These are phyloP conservation scores for Mycena latifolia DNA, from an alignment of 768 basidiomycete genomes.

Conservation along the genomic window DNA sequence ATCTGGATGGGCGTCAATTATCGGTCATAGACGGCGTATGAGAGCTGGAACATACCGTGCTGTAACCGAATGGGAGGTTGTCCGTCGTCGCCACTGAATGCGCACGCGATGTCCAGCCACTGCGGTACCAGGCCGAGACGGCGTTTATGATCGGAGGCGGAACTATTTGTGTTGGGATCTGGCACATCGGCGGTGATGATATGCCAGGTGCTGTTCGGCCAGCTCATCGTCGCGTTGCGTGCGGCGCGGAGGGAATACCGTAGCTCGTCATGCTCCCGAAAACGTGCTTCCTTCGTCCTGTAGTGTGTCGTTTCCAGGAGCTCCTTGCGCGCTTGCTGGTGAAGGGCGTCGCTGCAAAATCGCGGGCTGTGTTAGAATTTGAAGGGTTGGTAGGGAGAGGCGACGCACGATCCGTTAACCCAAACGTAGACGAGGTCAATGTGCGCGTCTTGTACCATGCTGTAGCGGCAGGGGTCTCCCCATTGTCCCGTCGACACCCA, in stretches of 20 bases:
- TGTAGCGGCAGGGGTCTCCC: constrained; percentile 30
- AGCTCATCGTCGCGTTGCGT: constrained; percentile 42
- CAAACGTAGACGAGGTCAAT: constrained; percentile 38
- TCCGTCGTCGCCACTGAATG: constrained; percentile 40
- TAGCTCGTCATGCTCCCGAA: constrained; percentile 52
- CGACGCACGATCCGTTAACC: constrained; percentile 39
- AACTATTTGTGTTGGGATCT: not conserved
- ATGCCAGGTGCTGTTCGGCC: constrained; percentile 45
- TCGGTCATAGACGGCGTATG: not conserved
- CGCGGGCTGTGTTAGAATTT: not conserved
- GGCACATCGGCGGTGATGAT: constrained; percentile 51
- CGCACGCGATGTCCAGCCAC: constrained; percentile 48
- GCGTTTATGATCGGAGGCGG: constrained; percentile 16
- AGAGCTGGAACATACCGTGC: constrained; percentile 43
- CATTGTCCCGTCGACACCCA: constrained; percentile 34
- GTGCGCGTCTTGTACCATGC: constrained; percentile 29
- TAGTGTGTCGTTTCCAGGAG: constrained; percentile 15
- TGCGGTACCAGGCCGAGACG: constrained; percentile 54
- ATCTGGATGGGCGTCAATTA: constrained; percentile 15
- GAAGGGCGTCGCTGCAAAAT: constrained; percentile 28
- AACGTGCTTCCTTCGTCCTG: constrained; percentile 32
- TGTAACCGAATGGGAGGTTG: constrained; percentile 42
- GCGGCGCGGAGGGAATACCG: constrained; percentile 51
- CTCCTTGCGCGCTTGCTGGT: constrained; percentile 27
- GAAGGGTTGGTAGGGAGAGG: not conserved